Base-by-base conservation (phyloP, 176 grass and related monocot genomes). In the Cenchrus purpureus region DNA sequence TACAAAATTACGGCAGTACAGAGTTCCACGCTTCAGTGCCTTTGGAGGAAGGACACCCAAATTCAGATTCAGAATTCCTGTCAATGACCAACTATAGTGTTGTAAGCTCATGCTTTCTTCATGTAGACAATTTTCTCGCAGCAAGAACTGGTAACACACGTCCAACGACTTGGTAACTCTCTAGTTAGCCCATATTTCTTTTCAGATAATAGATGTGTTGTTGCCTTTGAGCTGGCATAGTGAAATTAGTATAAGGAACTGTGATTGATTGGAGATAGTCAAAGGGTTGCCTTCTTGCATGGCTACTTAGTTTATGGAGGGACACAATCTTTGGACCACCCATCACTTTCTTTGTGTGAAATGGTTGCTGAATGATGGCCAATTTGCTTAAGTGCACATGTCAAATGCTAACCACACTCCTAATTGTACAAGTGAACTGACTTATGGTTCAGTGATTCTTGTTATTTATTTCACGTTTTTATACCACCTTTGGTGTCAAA, bases 301-400 rank as follows among this genome's bases (percentile, higher is more conserved):
- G 90, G 50, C 57, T 57, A 12, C n/a, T 74, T 82, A 68, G 12
- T 56, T 74, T 58, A 46, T 79, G 46, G 57, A 55, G 74, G 37
- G 50, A 75, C 82, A 73, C 61, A 69, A 74, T 87, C 78, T 85
- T 82, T 82, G 9, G 65, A 68, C 73, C 49, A 65, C 37, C 76
- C 49, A 17, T 60, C 86, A 51, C 72, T 85, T 85, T 78, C 42
- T 86, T 82, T 82, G 83, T 77, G 82, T 85, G 57, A 53, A 78
- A 82, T 50, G 0, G 10, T 57, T 4, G 9, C 16, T 40, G 10
- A 57, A 75, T 56, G 50, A 57, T 78, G 46, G 51, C 50, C 15
- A 74, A 19, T 14, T 72, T 67, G 50, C 57, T 17, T 74, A 68
- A 52, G 44, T 29, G 51, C 50, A 82, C 42, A 51, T 66, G 22